These are phyloP conservation scores for Miscanthus lutarioriparius DNA, from an alignment of 176 grass and related monocot species.

Conservation along the genomic window DNA sequence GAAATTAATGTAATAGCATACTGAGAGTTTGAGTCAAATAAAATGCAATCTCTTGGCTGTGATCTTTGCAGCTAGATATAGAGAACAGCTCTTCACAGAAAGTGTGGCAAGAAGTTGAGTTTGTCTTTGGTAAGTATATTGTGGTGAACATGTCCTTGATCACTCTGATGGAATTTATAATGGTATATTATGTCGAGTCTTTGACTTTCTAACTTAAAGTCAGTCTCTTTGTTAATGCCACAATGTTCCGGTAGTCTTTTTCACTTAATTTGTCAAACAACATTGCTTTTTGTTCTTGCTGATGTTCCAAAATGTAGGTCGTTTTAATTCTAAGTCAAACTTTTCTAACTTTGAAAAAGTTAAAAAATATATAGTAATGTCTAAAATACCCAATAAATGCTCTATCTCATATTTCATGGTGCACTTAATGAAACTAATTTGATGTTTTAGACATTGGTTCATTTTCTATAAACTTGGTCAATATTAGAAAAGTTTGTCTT, in stretches of 20 bases:
- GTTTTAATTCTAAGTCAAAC: not conserved
- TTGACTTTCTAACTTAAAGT: slow-evolving; percentile 11
- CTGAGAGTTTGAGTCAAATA: not conserved
- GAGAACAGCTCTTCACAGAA: slow-evolving; percentile 85
- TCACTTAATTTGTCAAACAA: not conserved
- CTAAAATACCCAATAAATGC: not conserved
- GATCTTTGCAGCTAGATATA: slow-evolving; percentile 88
- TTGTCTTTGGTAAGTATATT: slow-evolving; percentile 80
- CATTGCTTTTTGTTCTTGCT: not conserved
- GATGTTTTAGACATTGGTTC: not conserved
- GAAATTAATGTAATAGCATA: slow-evolving; percentile 16
- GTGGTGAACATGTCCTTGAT: slow-evolving; percentile 7
- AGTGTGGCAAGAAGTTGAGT: slow-evolving; percentile 91
- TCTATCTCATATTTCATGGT: not conserved
- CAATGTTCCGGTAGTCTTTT: not conserved
- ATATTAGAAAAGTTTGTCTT: not conserved
- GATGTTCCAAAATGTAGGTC: not conserved
- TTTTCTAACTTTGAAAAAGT: not conserved
- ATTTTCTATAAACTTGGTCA: not conserved
- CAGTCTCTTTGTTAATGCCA: not conserved
- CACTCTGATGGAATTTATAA: slow-evolving; percentile 25
- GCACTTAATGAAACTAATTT: not conserved
- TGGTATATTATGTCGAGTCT: slow-evolving; percentile 17
- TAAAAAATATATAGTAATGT: not conserved
- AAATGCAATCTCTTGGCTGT: slow-evolving; percentile 16